Percentiles rank a stretch among this genome's conserved stretches.
phyloP scores from a whole-genome alignment of 495 filamentous ascomycete species.

The Annulohypoxylon bovei region DNA sequence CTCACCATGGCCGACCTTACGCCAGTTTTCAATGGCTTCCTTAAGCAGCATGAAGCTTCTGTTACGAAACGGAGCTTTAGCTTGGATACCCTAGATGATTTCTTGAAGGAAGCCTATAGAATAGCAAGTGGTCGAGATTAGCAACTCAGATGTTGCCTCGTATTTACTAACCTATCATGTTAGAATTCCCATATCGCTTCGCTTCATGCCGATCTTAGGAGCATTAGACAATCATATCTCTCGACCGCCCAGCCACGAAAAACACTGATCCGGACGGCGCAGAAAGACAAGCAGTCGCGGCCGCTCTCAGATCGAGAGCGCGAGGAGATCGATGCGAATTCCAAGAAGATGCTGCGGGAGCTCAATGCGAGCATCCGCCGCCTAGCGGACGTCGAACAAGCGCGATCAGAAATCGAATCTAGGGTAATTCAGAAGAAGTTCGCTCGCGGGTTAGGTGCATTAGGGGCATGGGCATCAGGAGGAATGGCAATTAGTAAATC shows the following conservation, averaged over 20 bases:
- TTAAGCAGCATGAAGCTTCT: constrained; percentile 65
- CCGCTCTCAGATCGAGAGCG: constrained; percentile 73
- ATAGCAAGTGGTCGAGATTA: constrained; percentile 69
- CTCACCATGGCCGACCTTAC: constrained; percentile 75
- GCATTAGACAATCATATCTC: constrained; percentile 90
- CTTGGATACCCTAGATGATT: constrained; percentile 74
- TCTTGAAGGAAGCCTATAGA: constrained; percentile 93
- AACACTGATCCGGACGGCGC: constrained; percentile 52
- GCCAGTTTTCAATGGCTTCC: constrained; percentile 72
- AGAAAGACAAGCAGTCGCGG: constrained; percentile 48
- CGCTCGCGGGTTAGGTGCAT: constrained; percentile 63
- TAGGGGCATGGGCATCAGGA: constrained; percentile 80
- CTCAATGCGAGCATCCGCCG: constrained; percentile 79
- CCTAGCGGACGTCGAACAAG: constrained; percentile 81
- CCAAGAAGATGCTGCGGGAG: constrained; percentile 83
- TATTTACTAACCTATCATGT: constrained; percentile 19
- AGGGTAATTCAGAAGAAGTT: constrained; percentile 76
- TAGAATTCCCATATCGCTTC: constrained; percentile 87
- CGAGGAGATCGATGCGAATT: constrained; percentile 83
- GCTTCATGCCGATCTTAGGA: constrained; percentile 78
- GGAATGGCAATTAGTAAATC: constrained; percentile 53
- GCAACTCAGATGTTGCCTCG: constrained; percentile 8
- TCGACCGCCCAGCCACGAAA: constrained; percentile 69
- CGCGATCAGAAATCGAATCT: constrained; percentile 77
- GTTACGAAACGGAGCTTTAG: constrained; percentile 57